These are phyloP conservation scores for Asterionellopsis glacialis DNA, from an alignment of 108 stramenopile genomes.

Conservation along the genomic window DNA sequence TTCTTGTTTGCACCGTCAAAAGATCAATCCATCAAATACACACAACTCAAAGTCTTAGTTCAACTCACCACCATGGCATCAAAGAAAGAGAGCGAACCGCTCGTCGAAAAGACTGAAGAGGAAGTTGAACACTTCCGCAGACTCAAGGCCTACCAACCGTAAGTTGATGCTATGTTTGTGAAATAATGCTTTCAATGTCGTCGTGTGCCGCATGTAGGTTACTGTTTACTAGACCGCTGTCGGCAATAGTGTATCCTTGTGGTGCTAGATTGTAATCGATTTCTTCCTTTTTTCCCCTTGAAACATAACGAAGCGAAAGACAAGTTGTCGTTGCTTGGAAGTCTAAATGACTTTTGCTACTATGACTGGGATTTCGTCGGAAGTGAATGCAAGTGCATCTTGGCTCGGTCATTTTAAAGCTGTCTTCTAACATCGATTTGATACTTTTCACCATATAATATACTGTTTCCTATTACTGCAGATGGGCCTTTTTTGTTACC, in stretches of 20 bases:
- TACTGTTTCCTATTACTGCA: conserved; percentile 17
- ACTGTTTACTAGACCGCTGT: neutral
- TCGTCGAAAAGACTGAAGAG: conserved; percentile 37
- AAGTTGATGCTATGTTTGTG: conserved; percentile 24
- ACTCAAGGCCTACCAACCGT: conserved; percentile 86
- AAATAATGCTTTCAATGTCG: neutral
- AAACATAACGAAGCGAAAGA: no score
- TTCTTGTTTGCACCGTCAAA: no score
- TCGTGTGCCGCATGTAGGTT: neutral
- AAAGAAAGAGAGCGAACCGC: conserved; percentile 70
- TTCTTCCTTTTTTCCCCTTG: no score
- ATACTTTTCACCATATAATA: no score
- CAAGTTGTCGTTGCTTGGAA: no score
- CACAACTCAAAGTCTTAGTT: no score
- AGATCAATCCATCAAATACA: no score
- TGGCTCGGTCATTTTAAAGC: conserved; percentile 9
- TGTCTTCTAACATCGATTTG: conserved; percentile 3
- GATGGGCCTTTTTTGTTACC: conserved; percentile 91
- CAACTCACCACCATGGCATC: conserved; percentile 23
- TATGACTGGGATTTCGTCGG: no score
- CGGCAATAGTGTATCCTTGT: conserved; percentile 1
- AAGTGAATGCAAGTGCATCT: neutral
- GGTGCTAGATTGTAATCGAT: conserved; percentile 4
- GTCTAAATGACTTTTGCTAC: no score
- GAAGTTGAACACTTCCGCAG: conserved; percentile 63